phyloP scores from a whole-genome alignment of 768 basidiomycete genomes.

The Termitomyces sp. region DNA sequence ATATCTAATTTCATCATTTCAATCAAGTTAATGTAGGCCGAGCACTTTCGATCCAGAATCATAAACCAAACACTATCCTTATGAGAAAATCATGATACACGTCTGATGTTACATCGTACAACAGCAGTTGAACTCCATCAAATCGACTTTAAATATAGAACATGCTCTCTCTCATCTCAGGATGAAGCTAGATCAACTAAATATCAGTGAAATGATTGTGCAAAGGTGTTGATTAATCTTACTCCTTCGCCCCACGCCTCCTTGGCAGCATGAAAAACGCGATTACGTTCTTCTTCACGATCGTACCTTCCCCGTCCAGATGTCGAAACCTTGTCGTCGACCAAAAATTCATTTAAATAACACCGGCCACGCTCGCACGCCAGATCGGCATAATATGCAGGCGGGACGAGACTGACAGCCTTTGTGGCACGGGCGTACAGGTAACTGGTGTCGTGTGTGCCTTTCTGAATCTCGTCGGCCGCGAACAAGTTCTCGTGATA shows the following conservation, averaged over 20 bases:
- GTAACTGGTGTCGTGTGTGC: slow-evolving; percentile 64
- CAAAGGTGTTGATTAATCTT: slow-evolving; percentile 16
- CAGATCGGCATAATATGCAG: slow-evolving; percentile 78
- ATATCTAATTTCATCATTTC: too few species aligned
- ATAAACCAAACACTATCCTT: too few species aligned
- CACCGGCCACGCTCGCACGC: slow-evolving; percentile 77
- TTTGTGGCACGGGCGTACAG: slow-evolving; percentile 81
- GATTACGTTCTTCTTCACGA: slow-evolving; percentile 30
- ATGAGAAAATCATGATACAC: not conserved
- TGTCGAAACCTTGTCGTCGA: slow-evolving; percentile 39
- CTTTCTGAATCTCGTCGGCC: slow-evolving; percentile 70
- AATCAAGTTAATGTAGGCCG: too few species aligned
- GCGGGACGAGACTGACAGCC: slow-evolving; percentile 74
- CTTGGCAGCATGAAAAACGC: slow-evolving; percentile 39
- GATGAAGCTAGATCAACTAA: slow-evolving; percentile 35
- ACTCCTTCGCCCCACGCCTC: slow-evolving; percentile 50
- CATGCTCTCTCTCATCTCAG: slow-evolving; percentile 57
- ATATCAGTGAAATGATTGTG: not conserved
- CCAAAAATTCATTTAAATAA: slow-evolving; percentile 71
- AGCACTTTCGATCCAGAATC: too few species aligned
- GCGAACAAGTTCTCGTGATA: slow-evolving; percentile 71
- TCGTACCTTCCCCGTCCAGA: slow-evolving; percentile 25
- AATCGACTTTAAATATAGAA: slow-evolving; percentile 56
- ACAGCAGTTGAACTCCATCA: not conserved
- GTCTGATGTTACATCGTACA: not conserved